Base-by-base conservation (phyloP, 179 eudicot genomes). In the Sideroxylon spinosum region DNA sequence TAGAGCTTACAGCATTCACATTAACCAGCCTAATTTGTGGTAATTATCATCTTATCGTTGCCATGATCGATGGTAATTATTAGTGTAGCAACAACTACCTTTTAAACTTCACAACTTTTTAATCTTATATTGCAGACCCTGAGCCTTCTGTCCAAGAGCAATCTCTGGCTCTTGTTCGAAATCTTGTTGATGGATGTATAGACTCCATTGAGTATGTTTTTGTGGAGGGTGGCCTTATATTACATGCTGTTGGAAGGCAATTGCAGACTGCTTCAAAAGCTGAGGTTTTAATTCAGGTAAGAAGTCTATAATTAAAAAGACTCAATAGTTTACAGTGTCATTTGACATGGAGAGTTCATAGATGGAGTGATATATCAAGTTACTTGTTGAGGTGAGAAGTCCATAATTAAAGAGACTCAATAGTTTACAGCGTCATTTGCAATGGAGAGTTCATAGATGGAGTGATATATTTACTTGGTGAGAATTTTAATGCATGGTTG, bases 101-200 rank as follows among this genome's bases (percentile, higher is more conserved):
- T 55, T 23, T 20, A 0, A 37, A 62, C n/a, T 11, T 25, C 37
- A 23, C 29, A 55, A 69, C 50, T 49, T 10, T 11, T 72, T 78
- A 59, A 46, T 44, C 67, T 71, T 68, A 29, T 16, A 11, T 61
- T 80, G 73, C 87, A 95, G 99, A 95, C 82, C 87, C 92, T 55
- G 98, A 92, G 85, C 87, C 96, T 44, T 84, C 89, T 73, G 96
- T 95, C 75, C 99, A 95, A 87, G 97, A 89, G 87, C 99, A 94
- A 88, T 94, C 97, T 79, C 83, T 95, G 77, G 91, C 90, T 70
- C 85, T 95, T 75, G 85, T 91, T 55, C 85, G 97, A 59, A 93
- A 94, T 84, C 91, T 95, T 71, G 93, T 92, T 73, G 95, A 92
- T 82, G 99, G 98, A 55, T 73, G 85, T 82, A 62, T 80, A 48